A percentile compares a stretch with the other conserved stretches of the same genome.
Evolutionary conservation across 495 filamentous ascomycete species (phyloP).

Genomic region (Podospora fimiseda): DNA sequence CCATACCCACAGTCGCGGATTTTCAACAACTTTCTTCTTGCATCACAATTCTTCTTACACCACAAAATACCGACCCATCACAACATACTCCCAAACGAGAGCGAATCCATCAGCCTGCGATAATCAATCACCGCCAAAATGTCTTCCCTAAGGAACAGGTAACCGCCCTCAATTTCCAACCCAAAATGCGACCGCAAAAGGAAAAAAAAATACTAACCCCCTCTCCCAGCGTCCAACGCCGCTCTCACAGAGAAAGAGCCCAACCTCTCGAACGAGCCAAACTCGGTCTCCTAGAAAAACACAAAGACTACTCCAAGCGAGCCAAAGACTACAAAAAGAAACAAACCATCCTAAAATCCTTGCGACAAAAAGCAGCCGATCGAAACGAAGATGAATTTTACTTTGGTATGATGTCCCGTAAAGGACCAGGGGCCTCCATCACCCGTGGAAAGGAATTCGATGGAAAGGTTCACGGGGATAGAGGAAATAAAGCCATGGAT

Average conservation of each 20-base stretch:
- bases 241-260: slow-evolving; percentile 71
- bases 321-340: slow-evolving; percentile 84
- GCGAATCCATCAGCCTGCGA: no score
- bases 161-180: background rate
- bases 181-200: no score
- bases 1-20: no score
- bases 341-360: slow-evolving; percentile 64
- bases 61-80: no score
- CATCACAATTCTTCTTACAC: no score
- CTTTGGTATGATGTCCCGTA: slow-evolving; percentile 75
- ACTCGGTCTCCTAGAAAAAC: slow-evolving; percentile 33
- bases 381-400: slow-evolving; percentile 96
- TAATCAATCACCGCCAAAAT: no score
- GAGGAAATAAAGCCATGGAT: slow-evolving; percentile 54
- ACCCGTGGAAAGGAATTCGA: slow-evolving; percentile 36
- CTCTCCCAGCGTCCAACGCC: slow-evolving; percentile 30
- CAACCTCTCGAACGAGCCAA: slow-evolving; percentile 66
- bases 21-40: no score
- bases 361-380: slow-evolving; percentile 73
- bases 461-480: slow-evolving; percentile 54
- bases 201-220: no score
- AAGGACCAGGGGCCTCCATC: slow-evolving; percentile 27
- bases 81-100: no score
- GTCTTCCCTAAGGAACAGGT: slow-evolving; percentile 33
- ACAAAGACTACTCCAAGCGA: slow-evolving; percentile 79